These are phyloP conservation scores for Sporothrix brasiliensis DNA, from an alignment of 2,329 filamentous ascomycete genomes.

Conservation along the genomic window DNA sequence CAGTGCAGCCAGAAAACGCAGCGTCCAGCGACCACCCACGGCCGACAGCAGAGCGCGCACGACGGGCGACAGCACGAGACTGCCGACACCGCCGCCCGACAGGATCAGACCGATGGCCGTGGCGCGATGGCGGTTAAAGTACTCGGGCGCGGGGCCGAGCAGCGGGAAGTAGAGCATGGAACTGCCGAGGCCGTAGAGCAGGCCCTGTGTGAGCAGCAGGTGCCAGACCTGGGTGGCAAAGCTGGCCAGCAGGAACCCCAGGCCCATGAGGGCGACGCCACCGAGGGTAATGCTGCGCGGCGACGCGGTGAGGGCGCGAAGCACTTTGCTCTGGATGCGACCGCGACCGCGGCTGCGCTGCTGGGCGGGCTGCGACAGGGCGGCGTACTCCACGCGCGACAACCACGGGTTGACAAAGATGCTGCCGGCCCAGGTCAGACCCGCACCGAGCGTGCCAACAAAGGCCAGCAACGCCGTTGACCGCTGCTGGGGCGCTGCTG, in stretches of 20 bases:
- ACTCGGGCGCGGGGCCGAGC: conserved; percentile 52
- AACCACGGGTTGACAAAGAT: conserved; percentile 54
- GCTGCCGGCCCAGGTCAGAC: conserved; percentile 55
- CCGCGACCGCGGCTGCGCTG: conserved; percentile 28
- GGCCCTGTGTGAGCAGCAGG: conserved; percentile 49
- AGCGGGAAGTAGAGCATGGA: conserved; percentile 51
- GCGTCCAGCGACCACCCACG: conserved; percentile 50
- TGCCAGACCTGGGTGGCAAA: conserved; percentile 46
- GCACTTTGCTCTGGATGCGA: conserved; percentile 31
- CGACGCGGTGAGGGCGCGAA: not conserved
- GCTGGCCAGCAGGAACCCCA: conserved; percentile 50
- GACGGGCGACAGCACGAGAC: conserved; percentile 48
- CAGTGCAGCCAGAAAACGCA: conserved; percentile 47
- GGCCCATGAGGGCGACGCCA: conserved; percentile 48
- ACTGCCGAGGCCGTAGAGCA: conserved; percentile 49
- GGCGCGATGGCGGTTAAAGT: conserved; percentile 52
- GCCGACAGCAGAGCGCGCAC: conserved; percentile 47
- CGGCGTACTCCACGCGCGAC: conserved; percentile 45
- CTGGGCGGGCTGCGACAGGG: not conserved
- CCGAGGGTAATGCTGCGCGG: conserved; percentile 46
- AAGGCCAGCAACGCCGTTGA: conserved; percentile 52
- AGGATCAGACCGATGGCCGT: conserved; percentile 52
- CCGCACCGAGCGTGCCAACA: conserved; percentile 53
- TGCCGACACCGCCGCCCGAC: conserved; percentile 49
- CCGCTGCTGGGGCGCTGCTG: conserved; percentile 33